Percentiles rank a stretch among this genome's conserved stretches.
Conservation (phyloP, 805 yeast species). For the Saccharomyces cerevisiae region DNA sequence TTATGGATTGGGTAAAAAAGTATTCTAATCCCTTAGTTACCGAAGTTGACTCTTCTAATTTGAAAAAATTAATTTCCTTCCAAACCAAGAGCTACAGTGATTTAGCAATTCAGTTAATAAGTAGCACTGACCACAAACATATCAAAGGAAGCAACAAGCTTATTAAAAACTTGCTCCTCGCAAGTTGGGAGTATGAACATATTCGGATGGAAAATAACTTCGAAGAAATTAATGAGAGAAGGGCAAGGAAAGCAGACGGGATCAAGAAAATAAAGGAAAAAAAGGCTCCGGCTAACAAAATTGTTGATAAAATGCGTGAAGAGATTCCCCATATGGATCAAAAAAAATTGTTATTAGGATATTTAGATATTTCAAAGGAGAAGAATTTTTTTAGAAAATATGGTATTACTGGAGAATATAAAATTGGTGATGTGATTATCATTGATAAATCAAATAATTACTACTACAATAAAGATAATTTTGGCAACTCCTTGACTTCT, state of each 20-base stretch:
- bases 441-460: conserved; percentile 34
- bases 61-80: conserved; percentile 11
- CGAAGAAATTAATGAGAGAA: conserved; percentile 31
- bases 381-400: conserved; percentile 22
- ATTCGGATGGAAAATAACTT: conserved; percentile 36
- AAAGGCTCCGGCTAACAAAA: conserved; percentile 36
- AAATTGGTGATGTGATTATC: conserved; percentile 50
- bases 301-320: conserved; percentile 41
- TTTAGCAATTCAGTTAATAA: conserved; percentile 17
- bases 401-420: conserved; percentile 18
- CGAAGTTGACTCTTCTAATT: conserved; percentile 39
- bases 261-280: conserved; percentile 39
- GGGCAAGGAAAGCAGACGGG: conserved; percentile 36
- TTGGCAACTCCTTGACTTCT: conserved; percentile 33
- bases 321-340: conserved; percentile 41
- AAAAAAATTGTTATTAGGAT: conserved; percentile 39
- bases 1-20: conserved; percentile 43
- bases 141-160: conserved; percentile 18
- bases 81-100: conserved; percentile 13
- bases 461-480: conserved; percentile 28
- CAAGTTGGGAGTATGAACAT: conserved; percentile 43
- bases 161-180: conserved; percentile 20
- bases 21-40: conserved; percentile 45
- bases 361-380: conserved; percentile 41
- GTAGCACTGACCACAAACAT: conserved; percentile 14